Percentiles rank a stretch among this genome's conserved stretches.
These are phyloP conservation scores for Talaromyces sp. DNA, from an alignment of 2,329 filamentous ascomycete genomes.

Conservation along the genomic window DNA sequence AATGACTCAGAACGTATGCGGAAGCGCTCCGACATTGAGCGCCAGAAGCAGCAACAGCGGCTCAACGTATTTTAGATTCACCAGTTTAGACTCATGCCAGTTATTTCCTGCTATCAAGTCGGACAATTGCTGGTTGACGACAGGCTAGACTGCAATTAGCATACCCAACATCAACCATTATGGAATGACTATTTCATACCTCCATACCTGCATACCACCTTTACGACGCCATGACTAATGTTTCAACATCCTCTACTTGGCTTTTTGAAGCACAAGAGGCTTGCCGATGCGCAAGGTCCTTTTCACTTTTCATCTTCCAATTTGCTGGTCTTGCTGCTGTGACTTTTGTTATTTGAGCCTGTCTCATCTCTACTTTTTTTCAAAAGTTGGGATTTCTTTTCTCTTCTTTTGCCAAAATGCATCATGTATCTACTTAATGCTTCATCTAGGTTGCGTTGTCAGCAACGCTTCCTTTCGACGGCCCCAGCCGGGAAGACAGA, in stretches of 20 bases:
- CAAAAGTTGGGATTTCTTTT: not conserved
- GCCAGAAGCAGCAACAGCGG: conserved; percentile 19
- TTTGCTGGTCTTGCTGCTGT: not conserved
- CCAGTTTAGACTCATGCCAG: no score
- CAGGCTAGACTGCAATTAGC: not conserved
- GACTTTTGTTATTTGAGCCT: not conserved
- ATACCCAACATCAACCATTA: not conserved
- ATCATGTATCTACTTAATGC: not conserved
- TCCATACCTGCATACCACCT: not conserved
- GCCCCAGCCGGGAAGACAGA: not conserved
- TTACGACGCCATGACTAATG: conserved; percentile 3
- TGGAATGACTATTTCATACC: not conserved
- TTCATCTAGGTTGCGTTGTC: not conserved
- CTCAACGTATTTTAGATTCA: not conserved
- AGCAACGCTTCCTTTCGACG: not conserved
- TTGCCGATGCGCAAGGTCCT: not conserved
- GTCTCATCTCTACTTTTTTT: not conserved
- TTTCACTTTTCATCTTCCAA: not conserved
- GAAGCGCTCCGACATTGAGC: conserved; percentile 32
- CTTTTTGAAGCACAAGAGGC: not conserved
- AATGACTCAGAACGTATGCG: conserved; percentile 70
- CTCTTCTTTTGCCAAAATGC: not conserved
- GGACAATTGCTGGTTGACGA: not conserved
- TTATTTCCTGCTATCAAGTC: not conserved
- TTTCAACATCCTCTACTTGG: not conserved